Base-by-base conservation (phyloP, 2,329 filamentous ascomycete genomes). In the Sporothrix humicola region DNA sequence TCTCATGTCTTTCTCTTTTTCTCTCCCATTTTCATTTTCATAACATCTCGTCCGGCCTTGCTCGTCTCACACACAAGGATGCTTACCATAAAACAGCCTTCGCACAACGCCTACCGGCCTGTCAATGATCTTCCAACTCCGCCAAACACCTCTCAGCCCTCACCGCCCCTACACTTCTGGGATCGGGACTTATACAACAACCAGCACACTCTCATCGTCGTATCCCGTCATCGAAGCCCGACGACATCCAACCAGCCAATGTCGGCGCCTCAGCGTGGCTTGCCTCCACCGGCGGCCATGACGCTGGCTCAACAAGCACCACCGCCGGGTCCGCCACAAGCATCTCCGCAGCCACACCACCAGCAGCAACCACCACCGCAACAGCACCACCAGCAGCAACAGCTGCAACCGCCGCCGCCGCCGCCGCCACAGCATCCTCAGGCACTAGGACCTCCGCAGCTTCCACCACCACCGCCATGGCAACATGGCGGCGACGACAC, bases 281-380 rank as follows among this genome's bases (percentile, higher is more conserved):
- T 93, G 84, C 91, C 91, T 80, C 88, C 88, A 73, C 90, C 91
- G 82, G 87, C 89, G 78, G 88, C 88, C 80, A 88, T 92, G 87
- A 86, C 87, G 78, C 82, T 91, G 77, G 84, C 89, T 75, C 86
- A 82, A 68, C 84, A 85, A 76, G 44, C 81, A 37, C 73, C 81
- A 71, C 82, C 82, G 77, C 80, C 77, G 44, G 79, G 77, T 59
- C 77, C 59, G 76, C 76, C 71, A 65, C 75, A 80, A 58, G 79
- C 80, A 65, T 78, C 79, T 9, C 63, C 73, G 9, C 63, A 69
- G 48, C 58, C 15, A 31, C 72, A 69, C 10, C 61, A 68, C 6
- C 71, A 54, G 15, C 72, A 20, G n/a, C 71, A 68, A 15, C 61
- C 63, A 20, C 56, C 79, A 15, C 50, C 52, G 8, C 63, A 31